These are phyloP conservation scores for Pezizomycotina sp. DNA, from an alignment of 2,329 filamentous ascomycete species.

Conservation along the genomic window DNA sequence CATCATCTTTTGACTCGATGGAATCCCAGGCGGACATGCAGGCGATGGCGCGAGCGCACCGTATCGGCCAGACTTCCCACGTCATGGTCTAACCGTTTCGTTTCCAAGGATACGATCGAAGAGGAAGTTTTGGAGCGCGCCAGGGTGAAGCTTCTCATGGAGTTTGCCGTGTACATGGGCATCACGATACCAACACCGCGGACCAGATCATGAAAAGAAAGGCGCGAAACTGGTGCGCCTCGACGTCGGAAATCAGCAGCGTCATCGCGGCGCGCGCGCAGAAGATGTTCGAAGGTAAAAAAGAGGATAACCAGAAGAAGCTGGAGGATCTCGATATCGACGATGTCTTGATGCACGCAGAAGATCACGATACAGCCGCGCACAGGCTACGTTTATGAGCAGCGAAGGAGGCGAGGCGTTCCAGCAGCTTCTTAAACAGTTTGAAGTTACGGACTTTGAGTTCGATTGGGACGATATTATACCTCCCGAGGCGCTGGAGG, in stretches of 20 bases:
- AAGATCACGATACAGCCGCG: slow-evolving; percentile 66
- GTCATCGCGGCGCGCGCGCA: slow-evolving; percentile 84
- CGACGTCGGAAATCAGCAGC: slow-evolving; percentile 47
- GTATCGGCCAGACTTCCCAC: slow-evolving; percentile 89
- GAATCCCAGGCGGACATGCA: slow-evolving; percentile 98
- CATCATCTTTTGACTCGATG: slow-evolving; percentile 93
- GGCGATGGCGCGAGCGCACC: slow-evolving; percentile 94
- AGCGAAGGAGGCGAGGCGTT: slow-evolving; percentile 96
- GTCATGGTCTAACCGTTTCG: slow-evolving; percentile 91
- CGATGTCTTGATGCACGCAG: slow-evolving; percentile 87
- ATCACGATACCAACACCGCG: slow-evolving; percentile 88
- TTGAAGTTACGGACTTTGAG: slow-evolving; percentile 89
- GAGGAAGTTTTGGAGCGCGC: slow-evolving; percentile 94
- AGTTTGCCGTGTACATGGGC: slow-evolving; percentile 91
- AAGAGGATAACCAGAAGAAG: slow-evolving; percentile 61
- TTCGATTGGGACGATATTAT: slow-evolving; percentile 98
- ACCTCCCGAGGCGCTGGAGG: slow-evolving; percentile 76
- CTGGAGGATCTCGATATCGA: slow-evolving; percentile 96
- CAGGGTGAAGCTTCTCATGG: slow-evolving; percentile 90
- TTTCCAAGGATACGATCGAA: slow-evolving; percentile 96
- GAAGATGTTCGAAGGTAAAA: slow-evolving; percentile 92
- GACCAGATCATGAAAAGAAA: slow-evolving; percentile 63
- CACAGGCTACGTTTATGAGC: slow-evolving; percentile 89
- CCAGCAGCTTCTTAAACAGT: slow-evolving; percentile 44
- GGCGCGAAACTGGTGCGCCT: too few relatives aligned